phyloP scores from a whole-genome alignment of 768 basidiomycete species.

The Chalciporus sphaerocephalus region DNA sequence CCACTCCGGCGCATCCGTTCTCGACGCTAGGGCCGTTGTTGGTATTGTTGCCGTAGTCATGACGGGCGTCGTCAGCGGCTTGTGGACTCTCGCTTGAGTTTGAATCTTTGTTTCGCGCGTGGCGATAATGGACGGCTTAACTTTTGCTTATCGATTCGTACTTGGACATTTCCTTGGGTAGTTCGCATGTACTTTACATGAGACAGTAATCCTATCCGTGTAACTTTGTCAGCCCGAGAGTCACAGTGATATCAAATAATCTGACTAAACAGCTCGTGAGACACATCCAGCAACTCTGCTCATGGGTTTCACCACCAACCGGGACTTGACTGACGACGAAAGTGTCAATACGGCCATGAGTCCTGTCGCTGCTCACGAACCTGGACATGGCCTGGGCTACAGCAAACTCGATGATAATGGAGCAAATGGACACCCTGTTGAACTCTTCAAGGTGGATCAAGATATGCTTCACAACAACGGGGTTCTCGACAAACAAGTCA shows the following conservation, averaged over 20 bases:
- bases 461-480: constrained; percentile 43
- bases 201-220: background rate
- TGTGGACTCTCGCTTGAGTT: constrained; percentile 38
- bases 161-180: background rate
- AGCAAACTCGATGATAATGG: constrained; percentile 28
- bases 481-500: constrained; percentile 70
- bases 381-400: constrained; percentile 45
- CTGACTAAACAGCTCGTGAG: too few relatives aligned
- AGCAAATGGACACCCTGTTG: constrained; percentile 6
- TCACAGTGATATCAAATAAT: too few relatives aligned
- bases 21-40: constrained; percentile 34
- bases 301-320: constrained; percentile 30
- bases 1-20: constrained; percentile 22
- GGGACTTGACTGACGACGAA: constrained; percentile 46
- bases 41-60: constrained; percentile 36
- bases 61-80: constrained; percentile 38
- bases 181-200: constrained; percentile 5
- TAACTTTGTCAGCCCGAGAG: background rate
- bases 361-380: constrained; percentile 43
- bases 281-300: background rate
- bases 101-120: background rate
- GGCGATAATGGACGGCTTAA: constrained; percentile 9
- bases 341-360: constrained; percentile 41
- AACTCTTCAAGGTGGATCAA: constrained; percentile 32
- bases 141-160: background rate